Base-by-base conservation (phyloP, 106 monocot species). In the Acorus calamus region DNA sequence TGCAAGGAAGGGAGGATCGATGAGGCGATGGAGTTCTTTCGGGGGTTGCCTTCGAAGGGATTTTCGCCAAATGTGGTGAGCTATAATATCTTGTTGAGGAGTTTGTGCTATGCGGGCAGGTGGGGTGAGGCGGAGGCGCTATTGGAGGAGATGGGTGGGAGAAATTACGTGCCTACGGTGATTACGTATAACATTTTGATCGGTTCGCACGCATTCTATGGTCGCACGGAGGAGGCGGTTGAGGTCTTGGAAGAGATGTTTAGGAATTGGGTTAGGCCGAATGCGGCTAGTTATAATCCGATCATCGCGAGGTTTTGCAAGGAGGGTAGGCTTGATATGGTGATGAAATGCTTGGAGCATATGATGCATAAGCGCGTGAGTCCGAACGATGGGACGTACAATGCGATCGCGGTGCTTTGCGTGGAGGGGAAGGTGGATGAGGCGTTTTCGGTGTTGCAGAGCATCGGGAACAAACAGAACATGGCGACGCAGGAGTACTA, bases 181-280 rank as follows among this genome's bases (percentile, higher is more conserved):
- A 81, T 86, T 13, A 94, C 93, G 2, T 89, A 86, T 46, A 94
- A 89, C 52, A 84, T 83, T 14, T 65, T 94, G 61, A 88, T 89
- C 9, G 79, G 86, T 13, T 81, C 83, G 0, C 74, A 89, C 46
- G 68, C 89, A 42, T 64, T 53, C 51, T 71, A 74, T 50, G 89
- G 89, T 3, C 70, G 68, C 11, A 72, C 89, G 0, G 84, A 74
- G 3, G 69, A 89, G 66, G 89, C 93, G 2, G 71, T 86, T n/a
- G 81, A 77, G 11, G 73, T 89, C 11, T 55, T 86, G 57, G 79
- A 89, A 44, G 83, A 86, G 70, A 81, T 94, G 79, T 11, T 56
- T 0, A 67, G 55, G 28, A 79, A 86, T 55, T 65, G 79, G 55
- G 79, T 77, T 58, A 85, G 70, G 71, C 86, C 88, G 7, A 84